phyloP scores from a whole-genome alignment of 2,329 filamentous ascomycete species.

The Coniosporium tulheliwenetii region DNA sequence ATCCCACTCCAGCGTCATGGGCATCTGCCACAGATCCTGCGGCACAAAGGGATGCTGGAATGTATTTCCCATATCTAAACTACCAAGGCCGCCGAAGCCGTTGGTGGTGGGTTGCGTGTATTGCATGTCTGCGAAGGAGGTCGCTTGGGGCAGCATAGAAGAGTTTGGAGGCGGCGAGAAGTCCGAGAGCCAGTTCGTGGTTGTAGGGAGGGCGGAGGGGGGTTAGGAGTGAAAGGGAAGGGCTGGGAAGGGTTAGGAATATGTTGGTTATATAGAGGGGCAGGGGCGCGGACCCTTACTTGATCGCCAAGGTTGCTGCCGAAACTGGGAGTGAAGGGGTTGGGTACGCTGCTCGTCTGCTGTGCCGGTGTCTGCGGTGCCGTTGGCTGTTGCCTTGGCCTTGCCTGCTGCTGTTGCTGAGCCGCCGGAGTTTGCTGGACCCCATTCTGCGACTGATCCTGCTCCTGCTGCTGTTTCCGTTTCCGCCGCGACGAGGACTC shows the following conservation, averaged over 20 bases:
- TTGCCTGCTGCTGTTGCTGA: slow-evolving; percentile 18
- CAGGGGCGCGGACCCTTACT: not conserved
- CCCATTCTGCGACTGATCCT: not conserved
- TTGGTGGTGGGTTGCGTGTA: too few species aligned
- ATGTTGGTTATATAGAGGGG: too few species aligned
- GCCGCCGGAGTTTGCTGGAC: slow-evolving; percentile 4
- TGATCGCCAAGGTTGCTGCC: slow-evolving; percentile 1
- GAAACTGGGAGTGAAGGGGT: not conserved
- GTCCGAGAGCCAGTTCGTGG: not conserved
- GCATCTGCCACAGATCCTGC: slow-evolving; percentile 87
- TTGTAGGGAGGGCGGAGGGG: not conserved
- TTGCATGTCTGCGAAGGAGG: too few species aligned
- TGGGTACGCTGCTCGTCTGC: slow-evolving; percentile 7
- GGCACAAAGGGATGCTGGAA: slow-evolving; percentile 83
- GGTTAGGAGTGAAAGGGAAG: not conserved
- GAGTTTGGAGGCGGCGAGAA: slow-evolving; percentile 3
- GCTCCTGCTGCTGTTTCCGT: slow-evolving; percentile 41
- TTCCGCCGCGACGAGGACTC: slow-evolving; percentile 70
- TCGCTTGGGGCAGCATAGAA: too few species aligned
- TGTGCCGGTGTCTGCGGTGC: slow-evolving; percentile 5
- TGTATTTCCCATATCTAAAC: slow-evolving; percentile 16
- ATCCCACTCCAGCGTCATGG: slow-evolving; percentile 91
- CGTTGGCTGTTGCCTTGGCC: slow-evolving; percentile 10
- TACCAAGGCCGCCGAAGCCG: not conserved
- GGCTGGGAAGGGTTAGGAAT: too few species aligned